Evolutionary conservation across 345 rosid species (phyloP), one percentile per base, ranked within the genome.

Genomic region (sweet orange (Citrus sinensis)): DNA sequence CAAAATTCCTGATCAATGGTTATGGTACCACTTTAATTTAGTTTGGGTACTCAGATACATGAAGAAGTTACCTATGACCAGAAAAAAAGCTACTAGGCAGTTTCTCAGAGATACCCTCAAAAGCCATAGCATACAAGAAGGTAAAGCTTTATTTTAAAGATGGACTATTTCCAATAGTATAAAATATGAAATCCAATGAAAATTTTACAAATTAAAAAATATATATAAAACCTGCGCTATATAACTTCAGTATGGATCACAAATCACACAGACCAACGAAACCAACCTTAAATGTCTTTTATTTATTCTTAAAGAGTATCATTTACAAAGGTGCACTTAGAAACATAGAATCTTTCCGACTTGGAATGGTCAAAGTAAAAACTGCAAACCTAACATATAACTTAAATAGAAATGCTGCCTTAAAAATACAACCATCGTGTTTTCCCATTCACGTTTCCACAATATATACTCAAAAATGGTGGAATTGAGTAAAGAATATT

Each of bases 241-340:
- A 35, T 59, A 37, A 51, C 22, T 32, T 51, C 51, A 24, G 39
- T 16, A 24, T 35, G 19, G 34, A 35, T 8, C 35, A 11, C 63
- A 35, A n/a, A 24, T 5, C 35, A 11, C 63, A 35, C 35, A 20
- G 5, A 49, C 22, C 32, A 62, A 40, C 22, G 59, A 55, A 69
- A 73, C 29, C 79, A 78, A 65, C 67, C 69, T 62, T 54, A 39
- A 63, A 55, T 63, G 39, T 25, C 64, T 29, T 46, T 46, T 73
- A 11, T 60, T 65, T 56, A 73, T 40, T n/a, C 73, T 76, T 32
- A 66, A 54, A 5, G 30, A 65, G 22, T 65, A 74, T 67, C 81
- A 85, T 85, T 79, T 85, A 77, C 87, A 80, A 67, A 58, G 79
- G 46, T 55, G 76, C 60, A 66, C 37, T 22, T 46, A 27, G 30